Evolutionary conservation across 2,329 filamentous ascomycete genomes (phyloP).

Genomic region (Aspergillus bombycis): DNA sequence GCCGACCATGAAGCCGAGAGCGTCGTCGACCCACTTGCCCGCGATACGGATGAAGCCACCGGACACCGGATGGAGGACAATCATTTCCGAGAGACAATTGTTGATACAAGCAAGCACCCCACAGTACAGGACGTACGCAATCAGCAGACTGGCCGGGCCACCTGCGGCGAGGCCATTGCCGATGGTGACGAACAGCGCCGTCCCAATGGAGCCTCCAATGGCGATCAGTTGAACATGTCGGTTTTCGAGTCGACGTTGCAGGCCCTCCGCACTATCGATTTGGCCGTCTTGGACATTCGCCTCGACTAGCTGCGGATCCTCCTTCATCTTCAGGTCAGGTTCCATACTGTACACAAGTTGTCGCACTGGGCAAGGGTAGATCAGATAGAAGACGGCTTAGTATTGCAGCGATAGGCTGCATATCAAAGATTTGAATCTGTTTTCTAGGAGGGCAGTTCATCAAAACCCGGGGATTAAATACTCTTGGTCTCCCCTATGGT

Average conservation of each 20-base stretch:
- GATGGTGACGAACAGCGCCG: constrained; percentile 28
- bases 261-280: not conserved
- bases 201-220: not conserved
- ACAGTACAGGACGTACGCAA: constrained; percentile 24
- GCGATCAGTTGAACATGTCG: not conserved
- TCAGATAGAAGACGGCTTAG: not conserved
- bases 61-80: constrained; percentile 25
- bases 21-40: constrained; percentile 30
- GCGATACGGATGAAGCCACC: constrained; percentile 19
- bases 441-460: not conserved
- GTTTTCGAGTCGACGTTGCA: not conserved
- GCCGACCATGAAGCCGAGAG: constrained; percentile 29
- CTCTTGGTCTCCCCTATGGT: too few species aligned
- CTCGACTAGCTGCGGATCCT: not conserved
- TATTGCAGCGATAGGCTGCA: not conserved
- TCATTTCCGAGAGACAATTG: constrained; percentile 27
- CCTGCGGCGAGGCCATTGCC: constrained; percentile 35
- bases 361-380: not conserved
- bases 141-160: constrained; percentile 38
- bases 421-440: not conserved
- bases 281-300: not conserved
- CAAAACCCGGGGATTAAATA: too few species aligned
- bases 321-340: not conserved
- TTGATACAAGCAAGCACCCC: constrained; percentile 29
- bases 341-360: not conserved